Conservation (phyloP, 148 eudicot species). For the Rhododendron kiyosumense region DNA sequence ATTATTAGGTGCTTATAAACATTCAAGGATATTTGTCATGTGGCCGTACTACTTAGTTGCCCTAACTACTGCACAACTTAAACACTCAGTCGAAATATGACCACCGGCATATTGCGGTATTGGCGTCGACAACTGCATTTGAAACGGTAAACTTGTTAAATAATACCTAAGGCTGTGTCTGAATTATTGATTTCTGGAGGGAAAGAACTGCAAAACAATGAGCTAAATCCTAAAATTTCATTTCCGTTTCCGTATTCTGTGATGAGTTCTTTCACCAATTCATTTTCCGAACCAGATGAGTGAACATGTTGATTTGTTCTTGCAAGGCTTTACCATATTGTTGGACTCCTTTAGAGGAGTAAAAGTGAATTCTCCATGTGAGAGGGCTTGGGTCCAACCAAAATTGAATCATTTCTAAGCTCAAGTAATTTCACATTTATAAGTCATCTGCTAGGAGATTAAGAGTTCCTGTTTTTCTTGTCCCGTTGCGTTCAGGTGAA, state of each 20-base stretch:
- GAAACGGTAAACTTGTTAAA: not conserved
- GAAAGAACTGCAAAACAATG: not conserved
- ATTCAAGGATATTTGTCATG: not conserved
- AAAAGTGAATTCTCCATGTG: not conserved
- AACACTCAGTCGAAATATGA: not conserved
- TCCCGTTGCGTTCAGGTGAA: conserved; percentile 41
- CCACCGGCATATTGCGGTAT: not conserved
- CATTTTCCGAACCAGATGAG: not conserved
- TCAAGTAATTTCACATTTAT: not conserved
- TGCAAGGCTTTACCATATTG: not conserved
- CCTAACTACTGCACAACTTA: not conserved
- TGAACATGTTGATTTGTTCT: not conserved
- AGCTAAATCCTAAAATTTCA: not conserved
- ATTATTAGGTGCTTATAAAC: not conserved
- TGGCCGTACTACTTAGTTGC: not conserved
- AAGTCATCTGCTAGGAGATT: not conserved
- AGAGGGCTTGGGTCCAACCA: not conserved
- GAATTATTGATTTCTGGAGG: not conserved
- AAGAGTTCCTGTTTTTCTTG: not conserved
- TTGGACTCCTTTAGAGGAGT: not conserved
- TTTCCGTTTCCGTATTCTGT: not conserved
- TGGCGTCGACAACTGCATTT: not conserved
- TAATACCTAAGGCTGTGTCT: not conserved
- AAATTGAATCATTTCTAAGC: not conserved
- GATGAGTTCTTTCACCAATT: not conserved